Conservation (phyloP, 805 yeast genomes). For the Suhomyces canberraensis region DNA sequence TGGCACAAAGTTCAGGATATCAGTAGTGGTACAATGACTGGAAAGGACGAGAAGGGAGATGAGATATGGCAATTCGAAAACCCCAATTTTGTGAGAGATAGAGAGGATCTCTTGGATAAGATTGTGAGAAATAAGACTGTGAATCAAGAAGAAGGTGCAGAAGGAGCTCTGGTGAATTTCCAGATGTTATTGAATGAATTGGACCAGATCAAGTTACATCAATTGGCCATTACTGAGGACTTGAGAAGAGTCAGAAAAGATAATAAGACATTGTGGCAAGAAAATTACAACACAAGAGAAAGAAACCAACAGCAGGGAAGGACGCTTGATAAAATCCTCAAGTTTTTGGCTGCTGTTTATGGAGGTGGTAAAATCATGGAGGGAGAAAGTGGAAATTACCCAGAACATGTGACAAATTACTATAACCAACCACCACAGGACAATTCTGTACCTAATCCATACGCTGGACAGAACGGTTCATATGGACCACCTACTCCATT, state of each 20-base stretch:
- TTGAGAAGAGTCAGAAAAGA: slow-evolving; percentile 78
- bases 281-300: slow-evolving; percentile 78
- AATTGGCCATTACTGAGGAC: slow-evolving; percentile 79
- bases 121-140: slow-evolving; percentile 71
- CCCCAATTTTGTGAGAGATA: slow-evolving; percentile 69
- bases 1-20: slow-evolving; percentile 98
- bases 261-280: slow-evolving; percentile 89
- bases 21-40: slow-evolving; percentile 61
- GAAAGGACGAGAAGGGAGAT: slow-evolving; percentile 48
- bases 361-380: slow-evolving; percentile 56
- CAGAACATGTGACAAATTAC: slow-evolving; percentile 20
- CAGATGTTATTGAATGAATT: slow-evolving; percentile 63
- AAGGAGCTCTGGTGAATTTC: slow-evolving; percentile 37
- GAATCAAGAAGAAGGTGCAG: slow-evolving; percentile 18
- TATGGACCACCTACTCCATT: slow-evolving; percentile 14
- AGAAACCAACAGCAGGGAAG: slow-evolving; percentile 82
- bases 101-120: slow-evolving; percentile 81
- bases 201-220: slow-evolving; percentile 73
- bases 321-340: slow-evolving; percentile 80
- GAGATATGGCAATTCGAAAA: slow-evolving; percentile 89
- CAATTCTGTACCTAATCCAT: slow-evolving; percentile 7
- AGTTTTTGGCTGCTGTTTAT: slow-evolving; percentile 81
- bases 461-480: not conserved
- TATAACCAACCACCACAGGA: not conserved
- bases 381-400: slow-evolving; percentile 20